phyloP scores from a whole-genome alignment of 441 rosid genomes.

The Pelargonium cotyledonis region DNA sequence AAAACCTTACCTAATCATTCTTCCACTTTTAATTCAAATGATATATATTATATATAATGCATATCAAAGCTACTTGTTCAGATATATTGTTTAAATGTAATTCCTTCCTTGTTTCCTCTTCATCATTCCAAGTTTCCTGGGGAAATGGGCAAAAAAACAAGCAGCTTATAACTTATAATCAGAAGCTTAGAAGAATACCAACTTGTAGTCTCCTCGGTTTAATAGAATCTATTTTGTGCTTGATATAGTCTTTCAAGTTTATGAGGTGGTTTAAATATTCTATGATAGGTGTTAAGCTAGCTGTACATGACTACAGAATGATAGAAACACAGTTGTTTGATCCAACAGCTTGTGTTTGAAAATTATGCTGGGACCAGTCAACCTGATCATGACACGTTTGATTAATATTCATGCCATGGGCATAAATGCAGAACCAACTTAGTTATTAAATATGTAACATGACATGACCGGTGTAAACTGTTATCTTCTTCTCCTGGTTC shows the following conservation, averaged over 20 bases:
- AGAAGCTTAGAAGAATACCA: background rate
- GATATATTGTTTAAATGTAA: background rate
- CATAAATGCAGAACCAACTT: background rate
- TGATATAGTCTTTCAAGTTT: background rate
- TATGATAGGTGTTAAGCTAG: background rate
- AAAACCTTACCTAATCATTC: background rate
- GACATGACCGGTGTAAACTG: background rate
- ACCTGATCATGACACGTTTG: background rate
- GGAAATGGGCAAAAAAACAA: background rate
- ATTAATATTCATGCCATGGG: background rate
- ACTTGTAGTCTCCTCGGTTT: background rate
- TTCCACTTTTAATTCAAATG: background rate
- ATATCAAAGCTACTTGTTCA: background rate
- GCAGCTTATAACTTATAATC: too few relatives aligned
- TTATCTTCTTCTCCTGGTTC: background rate
- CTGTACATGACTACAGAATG: background rate
- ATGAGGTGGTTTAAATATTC: background rate
- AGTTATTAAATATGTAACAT: background rate
- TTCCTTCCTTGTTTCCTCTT: background rate
- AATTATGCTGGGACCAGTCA: background rate
- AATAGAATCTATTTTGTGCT: background rate
- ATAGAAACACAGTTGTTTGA: background rate
- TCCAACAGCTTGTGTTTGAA: background rate
- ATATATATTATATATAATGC: too few relatives aligned
- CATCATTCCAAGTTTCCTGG: background rate